These are phyloP conservation scores for Annona cherimola DNA, from an alignment of 164 flowering plant species.

Conservation along the genomic window DNA sequence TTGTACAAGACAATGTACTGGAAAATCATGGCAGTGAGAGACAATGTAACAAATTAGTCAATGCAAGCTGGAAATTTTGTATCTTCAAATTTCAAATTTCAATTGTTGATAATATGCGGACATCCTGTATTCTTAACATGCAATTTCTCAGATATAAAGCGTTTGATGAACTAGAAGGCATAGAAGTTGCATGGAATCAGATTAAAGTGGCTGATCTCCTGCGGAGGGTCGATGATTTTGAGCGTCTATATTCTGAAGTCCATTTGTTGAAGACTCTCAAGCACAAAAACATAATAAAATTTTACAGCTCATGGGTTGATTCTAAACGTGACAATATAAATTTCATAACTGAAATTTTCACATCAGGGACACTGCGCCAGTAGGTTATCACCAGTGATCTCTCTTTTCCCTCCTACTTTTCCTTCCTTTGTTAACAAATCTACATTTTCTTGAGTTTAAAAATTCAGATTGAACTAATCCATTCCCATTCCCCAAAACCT, in stretches of 20 bases:
- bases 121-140: conserved; percentile 29
- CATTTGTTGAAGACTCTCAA: conserved; percentile 92
- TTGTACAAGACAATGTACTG: too few species aligned
- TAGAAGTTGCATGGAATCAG: conserved; percentile 99
- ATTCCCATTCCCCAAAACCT: too few species aligned
- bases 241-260: conserved; percentile 87
- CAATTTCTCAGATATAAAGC: conserved; percentile 63
- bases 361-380: conserved; percentile 93
- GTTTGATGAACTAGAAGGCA: conserved; percentile 94
- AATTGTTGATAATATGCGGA: too few species aligned
- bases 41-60: too few species aligned
- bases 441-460: too few species aligned
- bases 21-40: too few species aligned
- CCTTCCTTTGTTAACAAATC: not conserved
- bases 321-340: conserved; percentile 43
- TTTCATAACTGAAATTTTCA: conserved; percentile 93
- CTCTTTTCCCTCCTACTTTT: not conserved
- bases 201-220: conserved; percentile 74
- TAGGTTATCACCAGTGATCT: conserved; percentile 30
- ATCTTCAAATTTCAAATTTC: too few species aligned
- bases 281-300: conserved; percentile 94
- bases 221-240: conserved; percentile 66
- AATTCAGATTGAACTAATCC: too few species aligned
- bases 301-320: conserved; percentile 89
- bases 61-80: too few species aligned